A percentile compares a stretch with the other conserved stretches of the same genome.
phyloP scores from a whole-genome alignment of 2,329 filamentous ascomycete genomes.

The Periconia sp. region DNA sequence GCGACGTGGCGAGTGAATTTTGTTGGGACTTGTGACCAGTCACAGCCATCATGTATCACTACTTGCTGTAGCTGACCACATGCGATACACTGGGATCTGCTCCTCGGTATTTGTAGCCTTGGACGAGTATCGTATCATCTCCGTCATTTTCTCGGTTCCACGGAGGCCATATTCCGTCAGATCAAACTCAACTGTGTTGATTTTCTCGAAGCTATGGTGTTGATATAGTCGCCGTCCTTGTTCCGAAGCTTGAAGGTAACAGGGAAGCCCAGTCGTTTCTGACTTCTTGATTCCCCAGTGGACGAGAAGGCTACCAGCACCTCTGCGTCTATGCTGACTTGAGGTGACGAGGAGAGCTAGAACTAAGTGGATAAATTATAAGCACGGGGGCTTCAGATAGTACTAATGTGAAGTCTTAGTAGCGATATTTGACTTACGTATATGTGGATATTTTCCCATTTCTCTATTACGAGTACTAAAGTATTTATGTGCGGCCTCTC shows the following conservation, averaged over 20 bases:
- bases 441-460: no score
- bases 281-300: conserved; percentile 38
- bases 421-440: no score
- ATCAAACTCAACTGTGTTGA: conserved; percentile 5
- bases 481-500: no score
- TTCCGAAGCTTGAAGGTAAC: conserved; percentile 44
- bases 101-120: no score
- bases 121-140: no score
- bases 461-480: no score
- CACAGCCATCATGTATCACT: no score
- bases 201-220: conserved; percentile 12
- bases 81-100: no score
- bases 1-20: no score
- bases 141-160: conserved; percentile 1
- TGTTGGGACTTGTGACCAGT: no score
- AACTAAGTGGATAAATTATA: not conserved
- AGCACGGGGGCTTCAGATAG: not conserved
- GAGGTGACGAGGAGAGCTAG: not conserved
- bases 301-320: conserved; percentile 31
- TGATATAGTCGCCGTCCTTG: conserved; percentile 44
- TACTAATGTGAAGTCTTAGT: no score
- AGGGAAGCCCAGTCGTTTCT: conserved; percentile 37
- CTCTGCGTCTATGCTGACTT: conserved; percentile 35
- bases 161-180: not conserved
- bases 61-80: no score